Base-by-base conservation (phyloP, 371 early-diverging fungal genomes). In the Mucor ambiguus region DNA sequence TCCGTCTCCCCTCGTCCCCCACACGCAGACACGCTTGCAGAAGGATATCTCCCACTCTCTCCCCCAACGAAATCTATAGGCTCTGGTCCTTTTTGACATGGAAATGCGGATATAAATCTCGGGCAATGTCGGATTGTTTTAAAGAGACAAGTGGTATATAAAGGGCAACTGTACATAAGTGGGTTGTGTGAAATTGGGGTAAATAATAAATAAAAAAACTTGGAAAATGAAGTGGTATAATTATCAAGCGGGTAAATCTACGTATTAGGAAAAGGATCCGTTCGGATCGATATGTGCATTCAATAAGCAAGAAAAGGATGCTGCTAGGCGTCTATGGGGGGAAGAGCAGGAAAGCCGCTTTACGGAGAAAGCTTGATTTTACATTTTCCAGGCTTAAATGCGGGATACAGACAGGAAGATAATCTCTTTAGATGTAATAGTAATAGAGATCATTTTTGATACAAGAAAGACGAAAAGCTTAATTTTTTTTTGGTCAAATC, bases 171-270 rank as follows among this genome's bases (percentile, higher is more conserved):
- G 29, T n/a, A 55, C 32, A 55, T 30, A 55, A 18, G 55, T 18
- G 20, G 55, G 20, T 32, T 55, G 55, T 55, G 55, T 55, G 55
- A 55, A 55, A 30, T 55, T 55, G 52, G 52, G 52, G 52, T 7
- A 52, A 52, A 52, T 24, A 44, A 43, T 18, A 43, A 52, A 52
- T 28, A 44, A 44, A 44, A 44, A 8, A 44, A 20, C 6, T 5
- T 52, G 52, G 24, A 52, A 52, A 52, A 52, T 52, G 28, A 44
- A 44, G 44, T 44, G 55, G 55, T 55, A 55, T 55, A 55, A 55
- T 55, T 55, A 30, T 28, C 29, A 32, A 55, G 55, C 55, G 55
- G 55, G 29, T 55, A 28, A 32, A 26, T 0, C 30, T 28, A 28
- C 55, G 55, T 55, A 55, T 55, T n/a, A 55, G 55, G 55, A 30